Evolutionary conservation across 805 yeast species (phyloP).

Genomic region (Kodamaea leandrae): DNA sequence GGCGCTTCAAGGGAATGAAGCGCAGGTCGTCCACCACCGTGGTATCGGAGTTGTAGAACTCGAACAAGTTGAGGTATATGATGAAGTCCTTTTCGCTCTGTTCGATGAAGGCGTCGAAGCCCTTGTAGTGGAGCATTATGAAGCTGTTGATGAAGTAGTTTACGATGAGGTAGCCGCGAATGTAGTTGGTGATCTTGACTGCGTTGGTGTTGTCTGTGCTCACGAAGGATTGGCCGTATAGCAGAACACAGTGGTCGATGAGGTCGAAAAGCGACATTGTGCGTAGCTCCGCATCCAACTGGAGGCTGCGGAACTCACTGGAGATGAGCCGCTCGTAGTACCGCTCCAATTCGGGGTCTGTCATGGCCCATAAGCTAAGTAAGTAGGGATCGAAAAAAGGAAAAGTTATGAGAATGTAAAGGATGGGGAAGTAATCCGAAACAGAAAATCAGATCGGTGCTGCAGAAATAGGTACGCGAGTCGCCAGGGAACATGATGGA

Average conservation of each 20-base stretch:
- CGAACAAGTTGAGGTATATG: constrained; percentile 40
- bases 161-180: constrained; percentile 40
- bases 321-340: constrained; percentile 27
- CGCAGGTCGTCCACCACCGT: constrained; percentile 13
- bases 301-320: constrained; percentile 37
- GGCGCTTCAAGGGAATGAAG: constrained; percentile 18
- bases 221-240: constrained; percentile 32
- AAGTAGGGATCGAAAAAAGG: background rate
- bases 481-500: too few species aligned
- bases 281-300: constrained; percentile 28
- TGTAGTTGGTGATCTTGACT: constrained; percentile 18
- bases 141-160: constrained; percentile 43
- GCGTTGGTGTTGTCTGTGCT: constrained; percentile 2
- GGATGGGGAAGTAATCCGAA: too few species aligned
- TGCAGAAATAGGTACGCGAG: too few species aligned
- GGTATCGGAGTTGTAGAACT: constrained; percentile 34
- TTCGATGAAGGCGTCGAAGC: constrained; percentile 40
- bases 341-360: constrained; percentile 9
- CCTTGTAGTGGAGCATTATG: constrained; percentile 42
- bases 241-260: constrained; percentile 38
- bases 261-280: constrained; percentile 39
- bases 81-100: constrained; percentile 38
- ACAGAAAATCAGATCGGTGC: too few species aligned
- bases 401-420: too few species aligned
- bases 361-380: constrained; percentile 1